A percentile compares a stretch with the other conserved stretches of the same genome.
These are phyloP conservation scores for Kazachstania bromeliacearum DNA, from an alignment of 805 yeast genomes.

Conservation along the genomic window DNA sequence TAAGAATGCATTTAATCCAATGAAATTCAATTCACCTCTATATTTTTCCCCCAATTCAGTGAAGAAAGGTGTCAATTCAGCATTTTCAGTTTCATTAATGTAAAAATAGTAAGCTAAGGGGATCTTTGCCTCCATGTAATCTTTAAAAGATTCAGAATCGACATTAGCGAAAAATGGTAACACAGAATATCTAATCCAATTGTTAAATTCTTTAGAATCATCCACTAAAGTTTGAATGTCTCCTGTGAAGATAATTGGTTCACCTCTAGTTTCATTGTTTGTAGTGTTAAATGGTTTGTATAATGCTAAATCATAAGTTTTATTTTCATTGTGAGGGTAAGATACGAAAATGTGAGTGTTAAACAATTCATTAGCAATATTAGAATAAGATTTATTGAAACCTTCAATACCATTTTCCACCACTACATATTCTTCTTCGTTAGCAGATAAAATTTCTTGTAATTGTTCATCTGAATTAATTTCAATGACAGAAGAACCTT, in stretches of 20 bases:
- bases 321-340: conserved; percentile 15
- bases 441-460: conserved; percentile 32
- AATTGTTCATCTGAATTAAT: conserved; percentile 41
- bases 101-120: conserved; percentile 90
- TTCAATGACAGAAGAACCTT: conserved; percentile 62
- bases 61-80: conserved; percentile 42
- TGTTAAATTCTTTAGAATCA: conserved; percentile 3
- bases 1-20: conserved; percentile 71
- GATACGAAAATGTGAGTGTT: conserved; percentile 54
- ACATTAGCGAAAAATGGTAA: conserved; percentile 85
- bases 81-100: conserved; percentile 55
- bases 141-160: conserved; percentile 64
- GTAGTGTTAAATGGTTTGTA: conserved; percentile 5
- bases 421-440: conserved; percentile 42
- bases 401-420: conserved; percentile 40
- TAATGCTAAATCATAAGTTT: conserved; percentile 2
- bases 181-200: conserved; percentile 42
- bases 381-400: conserved; percentile 47
- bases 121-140: conserved; percentile 58
- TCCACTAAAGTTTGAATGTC: conserved; percentile 16
- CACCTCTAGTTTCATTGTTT: conserved; percentile 9
- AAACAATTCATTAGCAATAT: conserved; percentile 54
- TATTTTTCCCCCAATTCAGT: conserved; percentile 57
- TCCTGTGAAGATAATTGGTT: conserved; percentile 18
- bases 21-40: conserved; percentile 79